Conservation (phyloP, 2,329 filamentous ascomycete species). For the Elsinoe ampelina region DNA sequence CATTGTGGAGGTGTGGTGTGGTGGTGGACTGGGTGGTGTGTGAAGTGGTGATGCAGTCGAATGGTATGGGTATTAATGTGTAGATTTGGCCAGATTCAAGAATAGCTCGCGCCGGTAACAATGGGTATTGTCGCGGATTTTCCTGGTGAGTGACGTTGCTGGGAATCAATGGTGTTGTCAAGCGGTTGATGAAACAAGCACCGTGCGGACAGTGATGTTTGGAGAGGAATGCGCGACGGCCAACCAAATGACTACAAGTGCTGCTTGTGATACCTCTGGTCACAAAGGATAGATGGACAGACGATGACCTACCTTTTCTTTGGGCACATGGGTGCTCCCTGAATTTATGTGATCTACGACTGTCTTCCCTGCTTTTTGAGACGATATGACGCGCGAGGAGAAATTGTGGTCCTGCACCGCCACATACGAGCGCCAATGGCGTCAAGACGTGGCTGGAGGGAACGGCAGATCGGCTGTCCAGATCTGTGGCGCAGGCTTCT, state of each 20-base stretch:
- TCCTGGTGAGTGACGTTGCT: conserved; percentile 3
- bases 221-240: conserved; percentile 2
- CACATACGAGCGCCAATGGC: conserved; percentile 14
- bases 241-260: neutral
- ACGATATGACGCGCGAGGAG: conserved; percentile 8
- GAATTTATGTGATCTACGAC: conserved; percentile 5
- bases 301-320: neutral
- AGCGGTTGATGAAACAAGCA: conserved; percentile 7
- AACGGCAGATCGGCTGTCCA: neutral
- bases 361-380: conserved; percentile 10
- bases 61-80: neutral
- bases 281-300: neutral
- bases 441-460: neutral
- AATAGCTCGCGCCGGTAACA: conserved; percentile 4
- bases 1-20: conserved; percentile 28
- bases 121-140: conserved; percentile 8
- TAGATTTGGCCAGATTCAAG: neutral
- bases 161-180: neutral
- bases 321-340: neutral
- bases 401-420: conserved; percentile 4
- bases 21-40: neutral
- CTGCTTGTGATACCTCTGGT: neutral
- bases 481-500: neutral
- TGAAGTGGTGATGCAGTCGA: neutral
- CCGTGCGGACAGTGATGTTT: neutral